Conservation (phyloP, 2,329 filamentous ascomycete genomes). For the Epichloe coenophiala region DNA sequence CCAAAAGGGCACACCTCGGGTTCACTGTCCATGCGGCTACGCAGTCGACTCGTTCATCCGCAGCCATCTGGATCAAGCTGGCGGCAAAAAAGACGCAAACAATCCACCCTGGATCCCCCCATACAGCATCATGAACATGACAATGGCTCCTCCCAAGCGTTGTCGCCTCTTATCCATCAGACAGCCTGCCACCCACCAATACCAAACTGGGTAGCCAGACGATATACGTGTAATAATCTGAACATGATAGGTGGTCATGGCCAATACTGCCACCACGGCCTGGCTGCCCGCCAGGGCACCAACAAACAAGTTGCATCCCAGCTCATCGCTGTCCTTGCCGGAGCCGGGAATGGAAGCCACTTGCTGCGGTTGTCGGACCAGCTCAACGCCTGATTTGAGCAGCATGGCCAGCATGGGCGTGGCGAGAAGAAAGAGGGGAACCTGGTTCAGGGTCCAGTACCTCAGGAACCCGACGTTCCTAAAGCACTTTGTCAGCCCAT, state of each 20-base stretch:
- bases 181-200: slow-evolving; percentile 57
- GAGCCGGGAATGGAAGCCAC: background rate
- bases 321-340: slow-evolving; percentile 3
- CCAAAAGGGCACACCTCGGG: too few relatives aligned
- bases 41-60: background rate
- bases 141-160: slow-evolving; percentile 25
- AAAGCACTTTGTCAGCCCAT: background rate
- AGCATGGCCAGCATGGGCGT: slow-evolving; percentile 57
- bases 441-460: slow-evolving; percentile 81
- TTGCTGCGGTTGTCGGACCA: slow-evolving; percentile 14
- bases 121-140: slow-evolving; percentile 69
- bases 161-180: slow-evolving; percentile 21
- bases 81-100: slow-evolving; percentile 76
- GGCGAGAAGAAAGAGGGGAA: slow-evolving; percentile 79
- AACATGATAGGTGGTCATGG: slow-evolving; percentile 73
- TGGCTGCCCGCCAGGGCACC: slow-evolving; percentile 58
- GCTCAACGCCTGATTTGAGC: slow-evolving; percentile 41
- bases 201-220: slow-evolving; percentile 83
- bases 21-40: background rate
- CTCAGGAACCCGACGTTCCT: slow-evolving; percentile 80
- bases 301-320: slow-evolving; percentile 19
- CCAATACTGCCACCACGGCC: slow-evolving; percentile 54
- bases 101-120: slow-evolving; percentile 71
- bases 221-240: slow-evolving; percentile 86
- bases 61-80: slow-evolving; percentile 42